Evolutionary conservation across 2,329 filamentous ascomycete genomes (phyloP), one percentile per base, ranked within the genome.

Genomic region (Aspergillus terreus): DNA sequence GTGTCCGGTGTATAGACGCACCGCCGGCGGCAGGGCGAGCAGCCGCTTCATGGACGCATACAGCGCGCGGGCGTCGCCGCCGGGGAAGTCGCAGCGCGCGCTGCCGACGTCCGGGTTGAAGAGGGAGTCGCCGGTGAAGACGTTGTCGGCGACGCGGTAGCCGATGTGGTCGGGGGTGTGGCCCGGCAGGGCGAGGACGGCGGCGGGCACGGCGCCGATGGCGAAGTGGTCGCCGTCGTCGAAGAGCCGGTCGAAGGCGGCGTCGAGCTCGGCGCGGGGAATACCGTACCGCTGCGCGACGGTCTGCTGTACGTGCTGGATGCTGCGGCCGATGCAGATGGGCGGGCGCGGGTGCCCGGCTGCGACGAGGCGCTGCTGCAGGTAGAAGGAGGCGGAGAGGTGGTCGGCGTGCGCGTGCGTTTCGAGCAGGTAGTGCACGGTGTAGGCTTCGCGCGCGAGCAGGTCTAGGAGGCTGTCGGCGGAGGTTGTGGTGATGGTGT

Each of bases 341-440:
- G 80, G 77, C 45, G 62, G 67, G 0, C 57, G 23, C 0, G 64
- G 66, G 23, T 76, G 68, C 0, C 54, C 49, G 7, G 64, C 51
- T 0, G 62, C 53, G 44, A 55, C 50, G 0, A 83, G 69, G 1
- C 58, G 62, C 2, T 68, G 59, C 58, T 82, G 79, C 0, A 86
- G 72, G 56, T 84, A 85, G 4, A 73, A 72, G 0, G 81, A 72
- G 0, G 82, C 78, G 0, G 81, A 83, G 0, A 84, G 58, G 50
- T 85, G 81, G 51, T 84, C 81, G 3, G 82, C 82, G 54, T 85
- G 80, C 0, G 74, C 78, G 60, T 86, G 82, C 0, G 83, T 86
- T 58, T 86, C 82, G 3, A 86, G 71, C 7, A 85, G 77, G 25
- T 67, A 63, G 1, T 68, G 67, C 7, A 84, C 60, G 0, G 54